These are phyloP conservation scores for Xylaria sp. DNA, from an alignment of 2,329 filamentous ascomycete species.

Conservation along the genomic window DNA sequence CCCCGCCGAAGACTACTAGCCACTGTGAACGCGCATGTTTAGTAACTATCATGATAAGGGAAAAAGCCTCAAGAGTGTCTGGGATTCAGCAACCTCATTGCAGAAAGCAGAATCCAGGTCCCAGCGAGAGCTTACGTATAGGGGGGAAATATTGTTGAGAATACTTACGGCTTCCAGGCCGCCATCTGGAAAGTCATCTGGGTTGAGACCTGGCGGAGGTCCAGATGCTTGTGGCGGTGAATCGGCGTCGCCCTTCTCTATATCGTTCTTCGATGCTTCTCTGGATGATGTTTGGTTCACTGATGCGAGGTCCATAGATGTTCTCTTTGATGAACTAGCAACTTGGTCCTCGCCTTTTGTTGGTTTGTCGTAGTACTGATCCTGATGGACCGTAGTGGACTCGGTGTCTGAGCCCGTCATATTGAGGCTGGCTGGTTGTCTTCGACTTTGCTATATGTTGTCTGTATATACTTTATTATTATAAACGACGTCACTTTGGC, in stretches of 20 bases:
- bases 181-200: constrained; percentile 68
- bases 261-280: constrained; percentile 36
- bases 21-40: constrained; percentile 30
- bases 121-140: background rate
- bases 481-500: background rate
- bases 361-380: constrained; percentile 33
- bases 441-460: background rate
- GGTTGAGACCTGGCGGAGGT: constrained; percentile 51
- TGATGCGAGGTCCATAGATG: constrained; percentile 42
- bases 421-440: constrained; percentile 12
- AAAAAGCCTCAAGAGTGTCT: background rate
- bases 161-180: constrained; percentile 57
- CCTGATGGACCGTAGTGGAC: constrained; percentile 38
- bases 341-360: constrained; percentile 31
- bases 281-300: constrained; percentile 46
- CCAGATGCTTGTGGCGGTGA: constrained; percentile 7
- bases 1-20: constrained; percentile 36
- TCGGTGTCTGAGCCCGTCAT: constrained; percentile 41
- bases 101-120: background rate
- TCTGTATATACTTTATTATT: background rate
- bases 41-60: constrained; percentile 9
- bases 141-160: background rate
- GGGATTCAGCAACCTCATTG: background rate
- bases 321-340: constrained; percentile 30
- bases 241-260: constrained; percentile 48